Percentiles rank a stretch among this genome's conserved stretches.
Conservation (phyloP, 2,329 filamentous ascomycete genomes). For the Phyllosticta ampelicida region DNA sequence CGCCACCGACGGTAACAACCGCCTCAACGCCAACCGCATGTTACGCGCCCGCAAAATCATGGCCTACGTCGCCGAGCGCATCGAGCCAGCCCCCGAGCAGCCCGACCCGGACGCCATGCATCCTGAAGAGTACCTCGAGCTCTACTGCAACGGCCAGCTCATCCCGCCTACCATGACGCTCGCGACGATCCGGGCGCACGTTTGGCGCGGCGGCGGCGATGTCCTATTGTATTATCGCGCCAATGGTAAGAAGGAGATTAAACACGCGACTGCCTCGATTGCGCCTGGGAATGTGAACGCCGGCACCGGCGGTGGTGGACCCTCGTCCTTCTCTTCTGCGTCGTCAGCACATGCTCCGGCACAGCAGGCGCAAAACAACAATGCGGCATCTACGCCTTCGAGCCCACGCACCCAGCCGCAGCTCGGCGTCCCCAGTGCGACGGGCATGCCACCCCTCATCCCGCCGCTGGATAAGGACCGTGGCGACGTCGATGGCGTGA, state of each 20-base stretch:
- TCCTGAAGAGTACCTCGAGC: constrained; percentile 86
- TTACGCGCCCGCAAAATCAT: constrained; percentile 89
- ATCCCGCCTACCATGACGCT: constrained; percentile 79
- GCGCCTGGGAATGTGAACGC: background rate
- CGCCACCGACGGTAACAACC: constrained; percentile 56
- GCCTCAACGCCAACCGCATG: constrained; percentile 95
- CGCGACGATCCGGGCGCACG: constrained; percentile 80
- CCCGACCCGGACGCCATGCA: constrained; percentile 51
- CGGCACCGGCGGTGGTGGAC: background rate
- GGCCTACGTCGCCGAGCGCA: constrained; percentile 81
- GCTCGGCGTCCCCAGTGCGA: background rate
- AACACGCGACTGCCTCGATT: constrained; percentile 11
- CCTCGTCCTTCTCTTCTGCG: background rate
- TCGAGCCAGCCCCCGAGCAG: constrained; percentile 58
- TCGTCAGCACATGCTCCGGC: background rate
- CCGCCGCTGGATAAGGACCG: background rate
- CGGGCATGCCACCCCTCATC: background rate
- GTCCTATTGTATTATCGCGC: constrained; percentile 83
- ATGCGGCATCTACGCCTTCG: background rate
- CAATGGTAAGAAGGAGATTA: constrained; percentile 66
- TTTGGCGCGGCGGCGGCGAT: constrained; percentile 94
- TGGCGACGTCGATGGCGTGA: background rate
- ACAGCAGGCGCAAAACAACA: background rate
- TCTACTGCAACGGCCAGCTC: constrained; percentile 68
- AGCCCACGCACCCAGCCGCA: background rate